Evolutionary conservation across 768 basidiomycete genomes (phyloP), one percentile per base, ranked within the genome.

Genomic region (Leucocoprinus birnbaumii): DNA sequence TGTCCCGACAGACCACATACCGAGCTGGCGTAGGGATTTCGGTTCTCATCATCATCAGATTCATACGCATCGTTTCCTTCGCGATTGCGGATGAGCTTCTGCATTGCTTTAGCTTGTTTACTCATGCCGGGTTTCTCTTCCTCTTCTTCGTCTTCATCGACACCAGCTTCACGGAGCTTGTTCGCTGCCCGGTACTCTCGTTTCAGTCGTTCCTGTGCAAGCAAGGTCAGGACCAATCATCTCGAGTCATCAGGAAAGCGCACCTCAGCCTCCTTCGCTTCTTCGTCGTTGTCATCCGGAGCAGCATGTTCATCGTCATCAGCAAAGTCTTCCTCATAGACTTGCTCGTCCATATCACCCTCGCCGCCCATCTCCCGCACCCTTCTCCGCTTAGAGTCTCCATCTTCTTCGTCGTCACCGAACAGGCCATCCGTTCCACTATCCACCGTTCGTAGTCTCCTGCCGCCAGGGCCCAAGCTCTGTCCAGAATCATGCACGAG

Each of bases 51-150:
- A 19, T 93, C 89, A 43, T 92, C 91, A 48, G 84, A 87, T 14
- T 93, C 91, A 64, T 93, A 92, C 6, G 76, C 86, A 8, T 80
- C 84, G 52, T 87, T 87, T 66, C 92, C 91, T 69, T 95, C 94
- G 55, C 85, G 76, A 65, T 85, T 89, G 58, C 81, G 86, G 64
- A 98, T 83, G 18, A 94, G 78, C 70, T 94, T 95, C 72, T 91
- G 87, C 75, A 94, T 84, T 2, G 81, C 82, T 69, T 88, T 89
- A 14, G 83, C 87, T 34, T 91, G 87, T 58, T 84, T 86, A 42
- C 82, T 84, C 58, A 82, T 74, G 16, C 67, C 69, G 49, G 78
- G 74, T 19, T 75, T 68, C 31, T 86, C 87, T 25, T 87, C 87
- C 25, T 91, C 90, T 25, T 92, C 90, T 4, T 91, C 89, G 1